Base-by-base conservation (phyloP, 1,139 yeast genomes). In the Suhomyces atakaporum region DNA sequence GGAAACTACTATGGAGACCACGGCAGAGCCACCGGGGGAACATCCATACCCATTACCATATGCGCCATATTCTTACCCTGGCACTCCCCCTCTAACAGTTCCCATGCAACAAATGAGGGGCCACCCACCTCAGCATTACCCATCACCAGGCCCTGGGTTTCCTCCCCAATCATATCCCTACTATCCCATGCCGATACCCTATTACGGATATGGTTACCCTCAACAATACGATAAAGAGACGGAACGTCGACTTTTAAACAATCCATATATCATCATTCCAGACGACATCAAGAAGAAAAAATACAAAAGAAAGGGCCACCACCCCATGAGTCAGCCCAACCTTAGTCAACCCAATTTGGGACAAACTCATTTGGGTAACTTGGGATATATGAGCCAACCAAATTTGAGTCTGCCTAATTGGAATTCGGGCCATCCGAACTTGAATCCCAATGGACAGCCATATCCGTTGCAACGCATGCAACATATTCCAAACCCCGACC, bases 211-310 rank as follows among this genome's bases (percentile, higher is more conserved):
- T 31, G 30, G 27, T 8, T 33, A 32, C 16, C 26, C 24, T 8
- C 11, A 10, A 5, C 26, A 31, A 7, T 58, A 56, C 38, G 63
- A 60, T 35, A 56, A 54, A 40, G 66, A 60, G 35, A 57, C 61
- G 4, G 64, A 60, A 38, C 39, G 66, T 34, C 50, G 56, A 33
- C 41, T 61, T 19, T 48, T 61, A 37, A 62, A 61, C 44, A 62
- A 62, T 30, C 66, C 66, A 2, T 61, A 60, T 43, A 60, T 61
- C 19, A 59, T 62, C 16, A 42, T 60, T 20, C 66, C 66, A 1
- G 60, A 53, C 30, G 46, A 44, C 24, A 34, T 15, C 21, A 28
- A 16, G 11, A 44, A 36, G 37, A 34, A 26, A 11, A 43, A 34
- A 31, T 7, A 16, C 16, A 29, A 27, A 19, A 22, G 31, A 27